Percentiles rank a stretch among this genome's conserved stretches.
Conservation (phyloP, 2,329 filamentous ascomycete species). For the Pseudonectria foliicola region DNA sequence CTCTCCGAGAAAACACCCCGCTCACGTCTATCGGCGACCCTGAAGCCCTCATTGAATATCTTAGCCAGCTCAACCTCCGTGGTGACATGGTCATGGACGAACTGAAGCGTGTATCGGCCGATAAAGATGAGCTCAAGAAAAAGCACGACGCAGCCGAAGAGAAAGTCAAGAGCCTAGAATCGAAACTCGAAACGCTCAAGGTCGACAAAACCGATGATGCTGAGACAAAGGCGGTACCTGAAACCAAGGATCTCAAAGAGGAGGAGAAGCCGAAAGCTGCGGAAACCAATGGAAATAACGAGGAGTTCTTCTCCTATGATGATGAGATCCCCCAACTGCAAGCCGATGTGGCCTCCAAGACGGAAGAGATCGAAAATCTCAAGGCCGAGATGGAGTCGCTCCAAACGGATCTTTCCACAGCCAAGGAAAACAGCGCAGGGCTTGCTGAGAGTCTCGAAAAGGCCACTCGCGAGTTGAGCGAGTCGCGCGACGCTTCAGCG, state of each 20-base stretch:
- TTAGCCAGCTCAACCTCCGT: conserved; percentile 78
- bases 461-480: conserved; percentile 55
- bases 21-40: conserved; percentile 84
- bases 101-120: conserved; percentile 74
- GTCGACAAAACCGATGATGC: conserved; percentile 22
- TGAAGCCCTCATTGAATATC: conserved; percentile 76
- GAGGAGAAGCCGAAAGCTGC: conserved; percentile 23
- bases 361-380: conserved; percentile 63
- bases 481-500: conserved; percentile 34
- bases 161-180: conserved; percentile 51
- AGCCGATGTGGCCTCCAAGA: conserved; percentile 61
- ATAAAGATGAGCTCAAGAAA: conserved; percentile 74
- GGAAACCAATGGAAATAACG: conserved; percentile 31
- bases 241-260: conserved; percentile 14
- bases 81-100: conserved; percentile 93
- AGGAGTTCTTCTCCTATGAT: conserved; percentile 90
- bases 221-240: conserved; percentile 2
- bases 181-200: conserved; percentile 52
- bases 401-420: conserved; percentile 62
- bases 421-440: conserved; percentile 62
- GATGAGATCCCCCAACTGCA: conserved; percentile 80
- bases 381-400: conserved; percentile 61
- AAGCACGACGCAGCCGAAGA: conserved; percentile 64
- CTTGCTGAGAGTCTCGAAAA: conserved; percentile 62
- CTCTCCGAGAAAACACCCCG: conserved; percentile 86